Base-by-base conservation (phyloP, 2,329 filamentous ascomycete genomes). In the Kalmusia sp. region DNA sequence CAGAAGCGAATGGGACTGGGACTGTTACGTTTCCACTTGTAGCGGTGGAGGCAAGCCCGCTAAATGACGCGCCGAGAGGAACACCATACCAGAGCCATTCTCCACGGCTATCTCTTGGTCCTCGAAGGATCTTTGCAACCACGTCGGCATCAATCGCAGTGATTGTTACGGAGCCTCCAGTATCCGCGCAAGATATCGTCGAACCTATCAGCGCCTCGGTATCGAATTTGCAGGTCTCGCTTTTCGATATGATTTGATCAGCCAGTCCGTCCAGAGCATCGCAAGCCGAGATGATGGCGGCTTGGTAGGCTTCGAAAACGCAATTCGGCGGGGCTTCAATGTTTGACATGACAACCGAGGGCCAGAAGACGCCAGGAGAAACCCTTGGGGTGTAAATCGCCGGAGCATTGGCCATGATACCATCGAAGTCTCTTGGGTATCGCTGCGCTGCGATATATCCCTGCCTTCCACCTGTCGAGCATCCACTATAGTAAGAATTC, bases 401-500 rank as follows among this genome's bases (percentile, higher is more conserved):
- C 4, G 72, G 72, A 1, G 72, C 72, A 17, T 44, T 59, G 1
- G 72, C 72, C 3, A 68, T 52, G 14, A 75, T 72, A 0, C 72
- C 71, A 48, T 75, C 69, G 5, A 69, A 54, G 2, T 67, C 60
- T 1, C 61, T 54, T 0, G 70, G 72, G 45, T 67, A 70, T 25
- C 63, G 57, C 47, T 74, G 70, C 6, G 71, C 72, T 6, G 71
- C 59, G 33, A 61, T 59, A 28, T 72, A 64, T 1, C 71, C 72
- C 38, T 75, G 72, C 2, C 71, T 54, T 14, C 71, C 72, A 4
- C 70, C 72, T 8, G 62, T 63, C 1, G 68, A 73, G 43, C 71
- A 75, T 44, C 64, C 72, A 17, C 64, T 68, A 64, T 65, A 74
- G 48, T 74, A 70, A 12, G 68, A 68, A 41, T 72, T 66, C 35